Percentiles rank a stretch among this genome's conserved stretches.
These are phyloP conservation scores for Botrytis medusae DNA, from an alignment of 2,329 filamentous ascomycete genomes.

Conservation along the genomic window DNA sequence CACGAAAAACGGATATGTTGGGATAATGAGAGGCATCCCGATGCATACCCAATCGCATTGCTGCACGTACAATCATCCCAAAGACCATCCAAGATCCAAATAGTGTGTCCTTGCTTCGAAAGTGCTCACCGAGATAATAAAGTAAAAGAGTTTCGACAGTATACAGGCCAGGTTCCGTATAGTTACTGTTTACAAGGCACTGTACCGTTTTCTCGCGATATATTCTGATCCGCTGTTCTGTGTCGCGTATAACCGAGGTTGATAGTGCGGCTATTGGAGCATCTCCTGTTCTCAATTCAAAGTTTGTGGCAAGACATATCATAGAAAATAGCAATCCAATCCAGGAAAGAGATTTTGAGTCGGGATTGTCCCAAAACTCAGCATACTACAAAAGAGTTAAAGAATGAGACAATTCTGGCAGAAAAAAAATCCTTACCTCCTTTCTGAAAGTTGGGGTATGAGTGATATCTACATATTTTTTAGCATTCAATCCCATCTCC, in stretches of 20 bases:
- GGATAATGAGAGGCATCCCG: slow-evolving; percentile 52
- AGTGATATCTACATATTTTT: slow-evolving; percentile 34
- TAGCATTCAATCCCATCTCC: background rate
- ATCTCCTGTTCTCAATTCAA: slow-evolving; percentile 21
- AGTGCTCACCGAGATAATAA: slow-evolving; percentile 53
- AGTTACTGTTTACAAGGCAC: slow-evolving; percentile 53
- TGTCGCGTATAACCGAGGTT: slow-evolving; percentile 45
- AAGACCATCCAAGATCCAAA: slow-evolving; percentile 56
- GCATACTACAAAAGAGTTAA: slow-evolving; percentile 32
- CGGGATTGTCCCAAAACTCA: slow-evolving; percentile 37
- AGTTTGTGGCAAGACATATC: slow-evolving; percentile 18
- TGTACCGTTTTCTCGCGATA: slow-evolving; percentile 52
- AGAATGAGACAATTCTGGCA: slow-evolving; percentile 2
- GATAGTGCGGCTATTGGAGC: slow-evolving; percentile 40
- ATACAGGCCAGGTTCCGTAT: slow-evolving; percentile 49
- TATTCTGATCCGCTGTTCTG: slow-evolving; percentile 46
- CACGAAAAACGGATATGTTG: slow-evolving; percentile 51
- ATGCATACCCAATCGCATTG: slow-evolving; percentile 58
- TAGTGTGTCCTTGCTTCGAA: slow-evolving; percentile 51
- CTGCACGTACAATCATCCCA: slow-evolving; percentile 51
- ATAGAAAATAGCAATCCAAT: slow-evolving; percentile 49
- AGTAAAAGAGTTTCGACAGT: slow-evolving; percentile 54
- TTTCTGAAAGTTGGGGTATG: slow-evolving; percentile 53
- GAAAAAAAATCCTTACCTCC: slow-evolving; percentile 36
- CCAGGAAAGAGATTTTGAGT: slow-evolving; percentile 47